Conservation (phyloP, 148 eudicot genomes). For the Rhododendron ovatum region DNA sequence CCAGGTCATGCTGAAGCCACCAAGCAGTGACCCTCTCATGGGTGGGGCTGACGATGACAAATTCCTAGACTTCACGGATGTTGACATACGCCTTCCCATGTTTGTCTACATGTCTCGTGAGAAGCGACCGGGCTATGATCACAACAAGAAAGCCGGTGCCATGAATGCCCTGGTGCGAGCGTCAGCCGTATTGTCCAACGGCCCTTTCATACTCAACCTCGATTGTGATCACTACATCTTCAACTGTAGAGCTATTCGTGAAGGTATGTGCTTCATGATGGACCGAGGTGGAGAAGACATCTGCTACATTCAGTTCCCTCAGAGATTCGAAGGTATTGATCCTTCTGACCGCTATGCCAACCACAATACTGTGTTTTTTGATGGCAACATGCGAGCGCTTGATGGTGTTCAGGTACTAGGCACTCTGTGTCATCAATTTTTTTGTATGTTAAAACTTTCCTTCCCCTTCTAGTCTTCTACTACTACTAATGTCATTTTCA, state of each 20-base stretch:
- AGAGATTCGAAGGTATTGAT: constrained; percentile 94
- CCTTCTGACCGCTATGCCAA: constrained; percentile 93
- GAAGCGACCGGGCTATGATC: constrained; percentile 24
- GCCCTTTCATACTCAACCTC: constrained; percentile 85
- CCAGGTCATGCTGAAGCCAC: constrained; percentile 92
- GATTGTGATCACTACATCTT: constrained; percentile 91
- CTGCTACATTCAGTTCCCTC: constrained; percentile 94
- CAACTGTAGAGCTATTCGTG: constrained; percentile 73
- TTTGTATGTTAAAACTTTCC: neutral
- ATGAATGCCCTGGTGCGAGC: constrained; percentile 41
- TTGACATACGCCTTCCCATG: constrained; percentile 81
- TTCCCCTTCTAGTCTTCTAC: neutral
- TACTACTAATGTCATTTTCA: neutral
- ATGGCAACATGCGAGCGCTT: constrained; percentile 94
- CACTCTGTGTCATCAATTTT: neutral
- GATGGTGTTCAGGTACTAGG: constrained; percentile 76
- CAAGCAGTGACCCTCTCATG: constrained; percentile 51
- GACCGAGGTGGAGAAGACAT: constrained; percentile 93
- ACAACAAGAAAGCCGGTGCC: constrained; percentile 26
- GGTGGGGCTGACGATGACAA: constrained; percentile 50
- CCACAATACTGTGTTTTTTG: constrained; percentile 90
- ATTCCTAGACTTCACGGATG: constrained; percentile 61
- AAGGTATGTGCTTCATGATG: constrained; percentile 98
- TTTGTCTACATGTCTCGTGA: constrained; percentile 58
- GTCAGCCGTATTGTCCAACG: constrained; percentile 81